phyloP scores from a whole-genome alignment of 2,329 filamentous ascomycete genomes.

The Exophiala viscosa region DNA sequence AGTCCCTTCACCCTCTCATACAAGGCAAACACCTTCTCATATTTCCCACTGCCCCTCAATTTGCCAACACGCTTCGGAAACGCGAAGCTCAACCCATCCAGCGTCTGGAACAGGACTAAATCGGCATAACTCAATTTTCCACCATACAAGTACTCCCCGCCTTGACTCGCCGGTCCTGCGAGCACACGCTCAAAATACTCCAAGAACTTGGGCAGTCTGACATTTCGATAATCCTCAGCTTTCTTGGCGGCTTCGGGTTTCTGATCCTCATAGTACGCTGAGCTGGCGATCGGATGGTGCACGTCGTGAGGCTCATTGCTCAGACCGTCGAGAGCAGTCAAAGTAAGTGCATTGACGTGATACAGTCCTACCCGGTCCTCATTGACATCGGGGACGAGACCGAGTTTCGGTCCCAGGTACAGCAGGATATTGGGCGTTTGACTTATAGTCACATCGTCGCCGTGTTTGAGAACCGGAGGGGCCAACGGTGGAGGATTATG shows the following conservation, averaged over 20 bases:
- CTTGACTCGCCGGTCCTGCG: slow-evolving; percentile 53
- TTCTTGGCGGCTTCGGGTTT: slow-evolving; percentile 61
- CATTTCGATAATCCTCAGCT: slow-evolving; percentile 56
- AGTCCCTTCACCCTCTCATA: slow-evolving; percentile 61
- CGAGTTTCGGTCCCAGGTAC: slow-evolving; percentile 62
- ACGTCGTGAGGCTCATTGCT: slow-evolving; percentile 70
- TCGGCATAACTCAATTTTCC: slow-evolving; percentile 67
- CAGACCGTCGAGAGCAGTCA: slow-evolving; percentile 69
- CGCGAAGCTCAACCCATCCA: slow-evolving; percentile 57
- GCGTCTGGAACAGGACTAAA: slow-evolving; percentile 67
- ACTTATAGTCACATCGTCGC: slow-evolving; percentile 54
- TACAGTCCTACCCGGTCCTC: slow-evolving; percentile 48
- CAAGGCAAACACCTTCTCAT: slow-evolving; percentile 59
- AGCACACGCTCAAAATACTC: slow-evolving; percentile 67
- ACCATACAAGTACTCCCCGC: slow-evolving; percentile 64
- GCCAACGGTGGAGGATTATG: slow-evolving; percentile 64
- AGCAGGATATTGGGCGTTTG: slow-evolving; percentile 71
- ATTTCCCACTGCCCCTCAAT: slow-evolving; percentile 55
- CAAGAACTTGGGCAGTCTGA: slow-evolving; percentile 68
- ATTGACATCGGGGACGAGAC: slow-evolving; percentile 45
- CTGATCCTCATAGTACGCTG: slow-evolving; percentile 69
- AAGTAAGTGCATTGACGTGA: slow-evolving; percentile 58
- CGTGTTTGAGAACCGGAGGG: slow-evolving; percentile 60
- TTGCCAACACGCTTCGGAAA: slow-evolving; percentile 65
- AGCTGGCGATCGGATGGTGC: slow-evolving; percentile 67